Conservation (phyloP, 306 rosid genomes). For the Casuarina equisetifolia region DNA sequence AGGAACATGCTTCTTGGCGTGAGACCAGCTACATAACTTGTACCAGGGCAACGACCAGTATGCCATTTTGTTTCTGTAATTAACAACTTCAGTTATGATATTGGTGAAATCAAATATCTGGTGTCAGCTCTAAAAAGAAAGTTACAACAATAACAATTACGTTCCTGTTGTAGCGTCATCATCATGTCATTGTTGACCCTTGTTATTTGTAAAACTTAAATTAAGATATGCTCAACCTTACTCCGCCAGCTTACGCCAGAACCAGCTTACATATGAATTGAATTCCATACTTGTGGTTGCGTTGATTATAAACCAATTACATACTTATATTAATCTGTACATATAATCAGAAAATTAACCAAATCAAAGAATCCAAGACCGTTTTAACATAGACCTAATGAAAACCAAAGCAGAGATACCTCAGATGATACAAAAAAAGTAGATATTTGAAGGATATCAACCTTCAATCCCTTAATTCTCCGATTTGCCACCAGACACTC, state of each 20-base stretch:
- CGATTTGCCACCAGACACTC: neutral
- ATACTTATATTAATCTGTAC: neutral
- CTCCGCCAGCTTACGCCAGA: neutral
- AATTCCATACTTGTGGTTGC: neutral
- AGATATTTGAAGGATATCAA: neutral
- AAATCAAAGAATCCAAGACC: neutral
- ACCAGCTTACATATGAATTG: neutral
- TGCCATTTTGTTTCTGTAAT: neutral
- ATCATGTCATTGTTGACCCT: neutral
- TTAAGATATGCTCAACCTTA: neutral
- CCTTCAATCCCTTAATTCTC: neutral
- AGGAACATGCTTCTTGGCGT: conserved; percentile 20
- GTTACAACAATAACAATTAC: too few species aligned
- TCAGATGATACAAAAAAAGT: neutral
- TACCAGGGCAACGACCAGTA: conserved; percentile 15
- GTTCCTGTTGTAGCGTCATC: neutral
- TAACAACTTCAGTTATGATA: neutral
- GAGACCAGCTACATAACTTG: conserved; percentile 20
- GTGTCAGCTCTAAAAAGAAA: neutral
- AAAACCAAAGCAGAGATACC: neutral
- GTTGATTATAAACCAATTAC: neutral
- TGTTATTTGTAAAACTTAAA: neutral
- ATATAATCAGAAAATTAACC: neutral
- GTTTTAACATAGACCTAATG: neutral
- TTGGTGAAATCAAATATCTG: neutral